Evolutionary conservation across 805 yeast genomes (phyloP).

Genomic region (Limtongia smithiae): DNA sequence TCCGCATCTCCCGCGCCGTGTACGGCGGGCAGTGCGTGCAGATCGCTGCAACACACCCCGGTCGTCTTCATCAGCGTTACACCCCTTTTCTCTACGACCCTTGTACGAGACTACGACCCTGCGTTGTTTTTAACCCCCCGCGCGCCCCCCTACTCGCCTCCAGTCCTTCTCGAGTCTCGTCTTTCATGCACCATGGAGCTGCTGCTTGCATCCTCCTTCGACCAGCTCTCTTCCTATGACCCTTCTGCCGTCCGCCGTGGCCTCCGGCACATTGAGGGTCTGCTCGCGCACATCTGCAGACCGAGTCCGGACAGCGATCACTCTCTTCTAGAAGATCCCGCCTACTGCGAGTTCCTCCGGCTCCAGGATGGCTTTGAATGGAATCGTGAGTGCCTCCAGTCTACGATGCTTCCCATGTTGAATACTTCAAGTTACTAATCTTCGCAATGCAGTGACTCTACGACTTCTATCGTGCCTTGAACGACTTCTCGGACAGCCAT

Average conservation of each 20-base stretch:
- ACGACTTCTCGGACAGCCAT: slow-evolving; percentile 15
- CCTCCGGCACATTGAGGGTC: slow-evolving; percentile 28
- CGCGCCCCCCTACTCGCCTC: no score
- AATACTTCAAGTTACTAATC: slow-evolving; percentile 14
- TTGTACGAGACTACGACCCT: no score
- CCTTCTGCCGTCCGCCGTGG: slow-evolving; percentile 27
- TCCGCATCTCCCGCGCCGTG: no score
- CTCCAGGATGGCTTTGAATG: slow-evolving; percentile 53
- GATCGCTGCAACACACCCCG: no score
- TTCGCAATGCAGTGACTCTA: slow-evolving; percentile 18
- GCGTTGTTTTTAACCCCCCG: no score
- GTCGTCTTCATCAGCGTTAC: no score
- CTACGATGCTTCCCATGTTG: no score
- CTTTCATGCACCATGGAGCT: slow-evolving; percentile 25
- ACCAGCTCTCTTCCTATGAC: slow-evolving; percentile 27
- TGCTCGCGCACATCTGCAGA: slow-evolving; percentile 26
- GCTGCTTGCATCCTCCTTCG: slow-evolving; percentile 25
- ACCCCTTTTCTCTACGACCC: no score
- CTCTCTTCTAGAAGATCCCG: slow-evolving; percentile 18
- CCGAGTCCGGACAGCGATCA: slow-evolving; percentile 5
- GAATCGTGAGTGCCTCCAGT: slow-evolving; percentile 48
- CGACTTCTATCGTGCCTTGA: slow-evolving; percentile 31
- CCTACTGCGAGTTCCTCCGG: slow-evolving; percentile 38
- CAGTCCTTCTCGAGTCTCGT: no score
- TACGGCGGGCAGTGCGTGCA: no score